Base-by-base conservation (phyloP, 345 rosid species). In the thale cress (Arabidopsis thaliana) region DNA sequence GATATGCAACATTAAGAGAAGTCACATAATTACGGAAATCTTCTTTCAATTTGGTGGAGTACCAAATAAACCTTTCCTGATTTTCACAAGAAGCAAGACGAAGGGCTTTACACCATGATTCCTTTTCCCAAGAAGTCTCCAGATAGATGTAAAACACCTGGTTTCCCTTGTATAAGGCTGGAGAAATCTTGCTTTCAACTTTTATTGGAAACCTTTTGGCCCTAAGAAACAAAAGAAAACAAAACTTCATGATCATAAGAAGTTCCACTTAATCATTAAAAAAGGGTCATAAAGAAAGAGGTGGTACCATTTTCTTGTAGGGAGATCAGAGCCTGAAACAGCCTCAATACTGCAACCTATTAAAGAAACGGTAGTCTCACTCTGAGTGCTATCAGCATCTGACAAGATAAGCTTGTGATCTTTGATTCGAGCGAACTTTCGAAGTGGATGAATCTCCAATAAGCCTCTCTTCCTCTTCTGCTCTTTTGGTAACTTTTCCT, bases 51-150 rank as follows among this genome's bases (percentile, higher is more conserved):
- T 82, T 85, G 65, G 83, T 59, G 75, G 88, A 83, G 59, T 61
- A 61, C 96, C 97, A 89, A 30, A 78, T 70, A 51, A 85, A 84
- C 49, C 74, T 88, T 67, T 84, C 84, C 46, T 81, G 84, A 72
- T 88, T 87, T 13, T 87, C 82, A 65, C 93, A 85, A 59, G 97
- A 82, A 81, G 93, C 97, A 67, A 87, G 85, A 78, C 97, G 99
- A 33, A 95, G 94, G 36, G 96, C 85, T 82, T 87, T 89, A 79
- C 98, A 95, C 99, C 99, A 95, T 3, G 98, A 85, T 78, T 95
- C 98, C 87, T 95, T 95, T 78, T 92, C 98, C 98, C 96, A 95
- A 20, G 97, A 87, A 60, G 99, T 95, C 80, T 95, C 97, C 3
- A 90, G 89, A 82, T 86, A 95, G 42, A 95, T 81, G 77, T 83